Evolutionary conservation across 2,329 filamentous ascomycete genomes (phyloP).

Genomic region (Aspergillus caelatus): DNA sequence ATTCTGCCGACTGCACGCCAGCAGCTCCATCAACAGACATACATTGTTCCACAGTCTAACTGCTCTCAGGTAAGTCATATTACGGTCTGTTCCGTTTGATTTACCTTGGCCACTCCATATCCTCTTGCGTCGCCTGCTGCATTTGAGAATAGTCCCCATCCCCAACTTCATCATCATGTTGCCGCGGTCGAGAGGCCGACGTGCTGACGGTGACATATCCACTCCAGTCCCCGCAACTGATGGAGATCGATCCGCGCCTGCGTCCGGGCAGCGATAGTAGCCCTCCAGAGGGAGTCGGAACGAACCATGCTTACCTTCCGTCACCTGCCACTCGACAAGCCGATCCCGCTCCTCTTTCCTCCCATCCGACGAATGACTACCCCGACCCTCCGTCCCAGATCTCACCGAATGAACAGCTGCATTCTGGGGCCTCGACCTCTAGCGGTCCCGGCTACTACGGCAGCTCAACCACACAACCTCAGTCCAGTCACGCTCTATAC

Average conservation of each 20-base stretch:
- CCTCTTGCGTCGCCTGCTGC: neutral
- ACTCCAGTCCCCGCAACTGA: conserved; percentile 24
- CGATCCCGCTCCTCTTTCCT: conserved; percentile 6
- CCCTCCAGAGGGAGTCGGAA: conserved; percentile 13
- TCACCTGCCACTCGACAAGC: conserved; percentile 12
- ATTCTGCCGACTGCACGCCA: conserved; percentile 2
- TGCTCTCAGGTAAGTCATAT: neutral
- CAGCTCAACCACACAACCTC: conserved; percentile 7
- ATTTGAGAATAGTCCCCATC: neutral
- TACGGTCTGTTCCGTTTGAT: neutral
- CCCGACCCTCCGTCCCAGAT: conserved; percentile 32
- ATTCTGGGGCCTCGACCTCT: conserved; percentile 19
- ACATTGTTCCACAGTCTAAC: neutral
- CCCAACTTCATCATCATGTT: neutral
- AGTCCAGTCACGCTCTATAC: conserved; percentile 12
- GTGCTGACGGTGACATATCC: conserved; percentile 14
- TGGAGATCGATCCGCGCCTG: conserved; percentile 41
- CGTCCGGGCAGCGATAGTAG: conserved; percentile 23
- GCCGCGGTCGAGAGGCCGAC: neutral
- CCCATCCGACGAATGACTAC: conserved; percentile 25
- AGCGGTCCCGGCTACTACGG: conserved; percentile 15
- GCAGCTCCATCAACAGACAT: neutral
- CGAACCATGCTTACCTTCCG: conserved; percentile 14
- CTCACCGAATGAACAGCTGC: conserved; percentile 14
- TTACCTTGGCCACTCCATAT: neutral